A percentile compares a stretch with the other conserved stretches of the same genome.
Evolutionary conservation across 1,284 basidiomycete genomes (phyloP).

Genomic region (Trametes hirsuta): DNA sequence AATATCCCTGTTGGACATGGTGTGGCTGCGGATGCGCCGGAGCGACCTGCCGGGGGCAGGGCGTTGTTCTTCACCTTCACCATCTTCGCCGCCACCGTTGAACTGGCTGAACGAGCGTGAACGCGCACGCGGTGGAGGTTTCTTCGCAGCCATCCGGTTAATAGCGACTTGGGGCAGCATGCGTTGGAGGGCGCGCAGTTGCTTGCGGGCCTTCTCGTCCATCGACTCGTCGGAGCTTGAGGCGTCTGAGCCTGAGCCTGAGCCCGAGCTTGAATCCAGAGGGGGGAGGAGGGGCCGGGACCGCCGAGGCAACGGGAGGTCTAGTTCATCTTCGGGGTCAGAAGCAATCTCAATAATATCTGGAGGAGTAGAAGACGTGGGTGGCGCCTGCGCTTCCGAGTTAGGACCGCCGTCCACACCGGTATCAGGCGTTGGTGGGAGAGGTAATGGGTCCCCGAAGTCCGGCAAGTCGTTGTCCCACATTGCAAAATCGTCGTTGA

Average conservation of each 20-base stretch:
- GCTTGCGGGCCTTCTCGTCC: constrained; percentile 9
- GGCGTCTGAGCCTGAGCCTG: background rate
- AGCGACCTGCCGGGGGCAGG: constrained; percentile 32
- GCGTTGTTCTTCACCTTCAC: background rate
- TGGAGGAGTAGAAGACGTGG: constrained; percentile 10
- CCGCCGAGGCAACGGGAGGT: background rate
- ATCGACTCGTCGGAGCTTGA: background rate
- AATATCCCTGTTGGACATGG: constrained; percentile 6
- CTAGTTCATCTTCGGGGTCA: constrained; percentile 1
- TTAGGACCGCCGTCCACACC: constrained; percentile 7
- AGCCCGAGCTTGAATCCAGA: background rate
- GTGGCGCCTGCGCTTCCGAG: constrained; percentile 8
- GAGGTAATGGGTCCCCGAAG: constrained; percentile 2
- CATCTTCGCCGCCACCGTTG: background rate
- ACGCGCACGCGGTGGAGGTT: background rate
- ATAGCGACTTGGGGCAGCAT: constrained; percentile 28
- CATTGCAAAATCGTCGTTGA: background rate
- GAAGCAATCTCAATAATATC: constrained; percentile 17
- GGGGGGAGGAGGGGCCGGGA: background rate
- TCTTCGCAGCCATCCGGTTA: constrained; percentile 12
- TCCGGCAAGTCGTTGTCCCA: constrained; percentile 2
- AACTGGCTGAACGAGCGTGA: constrained; percentile 1
- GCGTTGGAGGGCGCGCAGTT: constrained; percentile 16
- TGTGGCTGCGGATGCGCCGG: constrained; percentile 19
- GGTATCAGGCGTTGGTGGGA: background rate